phyloP scores from a whole-genome alignment of 2,329 filamentous ascomycete genomes.

The Leptographium wingfieldii region DNA sequence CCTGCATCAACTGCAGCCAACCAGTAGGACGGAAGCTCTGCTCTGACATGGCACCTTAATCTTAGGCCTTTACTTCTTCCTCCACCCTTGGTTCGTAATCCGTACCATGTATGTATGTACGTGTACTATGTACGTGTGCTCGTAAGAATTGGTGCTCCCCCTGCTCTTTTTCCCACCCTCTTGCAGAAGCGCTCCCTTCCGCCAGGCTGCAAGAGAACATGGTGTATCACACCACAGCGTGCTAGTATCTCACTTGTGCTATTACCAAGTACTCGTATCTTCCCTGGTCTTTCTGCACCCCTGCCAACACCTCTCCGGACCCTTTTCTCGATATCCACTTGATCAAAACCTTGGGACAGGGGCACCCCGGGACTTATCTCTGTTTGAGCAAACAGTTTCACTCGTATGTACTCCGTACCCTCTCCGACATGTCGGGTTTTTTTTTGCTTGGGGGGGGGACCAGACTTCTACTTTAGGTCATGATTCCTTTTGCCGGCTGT shows the following conservation, averaged over 20 bases:
- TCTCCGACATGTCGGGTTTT: background rate
- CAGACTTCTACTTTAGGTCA: background rate
- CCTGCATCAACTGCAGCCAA: background rate
- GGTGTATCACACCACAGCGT: background rate
- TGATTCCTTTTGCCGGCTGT: background rate
- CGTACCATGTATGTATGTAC: background rate
- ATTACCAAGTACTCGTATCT: background rate
- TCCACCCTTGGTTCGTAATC: background rate
- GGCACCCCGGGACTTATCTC: background rate
- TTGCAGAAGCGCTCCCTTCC: background rate
- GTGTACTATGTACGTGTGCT: background rate
- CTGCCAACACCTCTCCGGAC: background rate
- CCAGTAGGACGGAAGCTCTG: background rate
- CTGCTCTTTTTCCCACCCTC: background rate
- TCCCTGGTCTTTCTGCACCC: background rate
- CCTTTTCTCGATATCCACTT: background rate
- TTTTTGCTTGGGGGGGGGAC: background rate
- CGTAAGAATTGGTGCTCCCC: background rate
- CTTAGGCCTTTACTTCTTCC: background rate
- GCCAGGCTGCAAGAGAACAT: background rate
- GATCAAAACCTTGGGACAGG: background rate
- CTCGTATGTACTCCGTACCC: background rate
- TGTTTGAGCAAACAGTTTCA: background rate
- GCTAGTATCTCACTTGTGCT: background rate
- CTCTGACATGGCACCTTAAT: constrained; percentile 1